Conservation (phyloP, 192 early-diverging fungal species). For the Podila minutissima region DNA sequence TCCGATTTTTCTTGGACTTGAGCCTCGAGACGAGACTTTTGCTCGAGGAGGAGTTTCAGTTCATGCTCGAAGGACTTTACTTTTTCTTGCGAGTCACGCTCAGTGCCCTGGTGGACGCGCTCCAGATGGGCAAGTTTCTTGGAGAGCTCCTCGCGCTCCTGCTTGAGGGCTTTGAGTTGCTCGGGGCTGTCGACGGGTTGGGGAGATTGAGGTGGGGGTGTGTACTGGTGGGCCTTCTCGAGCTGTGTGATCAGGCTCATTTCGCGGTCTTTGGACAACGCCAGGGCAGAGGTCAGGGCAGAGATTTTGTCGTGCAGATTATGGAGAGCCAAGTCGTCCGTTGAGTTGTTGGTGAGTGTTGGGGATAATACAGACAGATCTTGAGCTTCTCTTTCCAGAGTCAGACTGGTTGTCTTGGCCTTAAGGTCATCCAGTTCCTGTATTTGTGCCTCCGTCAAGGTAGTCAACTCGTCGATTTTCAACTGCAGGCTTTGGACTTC, state of each 20-base stretch:
- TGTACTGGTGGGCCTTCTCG: not conserved
- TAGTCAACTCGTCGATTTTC: not conserved
- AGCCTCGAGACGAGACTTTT: constrained; percentile 28
- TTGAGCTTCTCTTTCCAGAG: not conserved
- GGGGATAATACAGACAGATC: too few species aligned
- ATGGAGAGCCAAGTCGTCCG: too few species aligned
- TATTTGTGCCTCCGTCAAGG: not conserved
- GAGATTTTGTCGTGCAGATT: not conserved
- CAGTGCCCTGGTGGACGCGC: constrained; percentile 41
- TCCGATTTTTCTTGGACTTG: constrained; percentile 48
- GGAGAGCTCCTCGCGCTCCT: constrained; percentile 41
- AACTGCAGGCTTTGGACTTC: not conserved
- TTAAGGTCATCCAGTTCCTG: not conserved
- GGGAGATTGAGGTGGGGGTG: not conserved
- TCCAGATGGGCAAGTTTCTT: constrained; percentile 38
- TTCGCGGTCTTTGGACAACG: not conserved
- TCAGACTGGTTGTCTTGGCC: not conserved
- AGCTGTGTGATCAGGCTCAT: not conserved
- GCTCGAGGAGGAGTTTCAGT: constrained; percentile 24
- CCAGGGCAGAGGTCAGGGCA: not conserved
- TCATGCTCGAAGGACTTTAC: constrained; percentile 26
- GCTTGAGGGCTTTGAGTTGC: constrained; percentile 26
- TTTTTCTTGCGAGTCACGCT: constrained; percentile 29
- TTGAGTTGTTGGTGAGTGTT: too few species aligned
- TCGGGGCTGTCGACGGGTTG: constrained; percentile 5